phyloP scores from a whole-genome alignment of 1,284 basidiomycete genomes.

The Austroboletus niveus region DNA sequence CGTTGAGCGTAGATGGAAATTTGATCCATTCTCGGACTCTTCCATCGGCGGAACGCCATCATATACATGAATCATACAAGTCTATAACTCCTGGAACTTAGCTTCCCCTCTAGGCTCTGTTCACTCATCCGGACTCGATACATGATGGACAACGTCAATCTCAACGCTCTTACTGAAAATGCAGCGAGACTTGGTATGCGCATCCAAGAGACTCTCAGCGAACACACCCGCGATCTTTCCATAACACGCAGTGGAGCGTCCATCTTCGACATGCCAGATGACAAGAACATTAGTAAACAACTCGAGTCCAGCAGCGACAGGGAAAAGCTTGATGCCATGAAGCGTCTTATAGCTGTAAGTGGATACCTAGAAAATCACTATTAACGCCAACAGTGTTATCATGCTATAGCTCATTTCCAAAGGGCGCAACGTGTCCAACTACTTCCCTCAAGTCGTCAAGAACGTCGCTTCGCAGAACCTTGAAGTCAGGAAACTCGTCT shows the following conservation, averaged over 20 bases:
- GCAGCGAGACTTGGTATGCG: slow-evolving; percentile 76
- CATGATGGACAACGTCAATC: slow-evolving; percentile 46
- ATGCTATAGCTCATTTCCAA: slow-evolving; percentile 83
- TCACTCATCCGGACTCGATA: background rate
- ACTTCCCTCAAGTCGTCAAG: slow-evolving; percentile 94
- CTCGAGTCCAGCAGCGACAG: slow-evolving; percentile 84
- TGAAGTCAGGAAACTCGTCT: slow-evolving; percentile 95
- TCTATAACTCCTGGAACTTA: background rate
- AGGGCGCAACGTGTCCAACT: slow-evolving; percentile 86
- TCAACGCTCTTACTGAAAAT: slow-evolving; percentile 75
- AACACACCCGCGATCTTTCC: slow-evolving; percentile 71
- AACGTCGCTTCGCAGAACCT: slow-evolving; percentile 89
- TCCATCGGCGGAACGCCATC: background rate
- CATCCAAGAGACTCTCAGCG: slow-evolving; percentile 75
- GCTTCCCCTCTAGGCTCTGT: background rate
- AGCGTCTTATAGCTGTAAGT: slow-evolving; percentile 85
- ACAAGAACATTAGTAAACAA: slow-evolving; percentile 80
- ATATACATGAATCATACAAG: slow-evolving; percentile 5
- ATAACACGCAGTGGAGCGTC: slow-evolving; percentile 54
- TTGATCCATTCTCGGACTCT: background rate
- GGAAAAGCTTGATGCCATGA: slow-evolving; percentile 92
- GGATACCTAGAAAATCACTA: background rate
- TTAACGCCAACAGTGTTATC: slow-evolving; percentile 9
- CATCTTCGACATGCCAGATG: slow-evolving; percentile 67
- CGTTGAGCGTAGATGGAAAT: background rate